Conservation (phyloP, 1,139 yeast species). For the Geotrichum bryndzae region DNA sequence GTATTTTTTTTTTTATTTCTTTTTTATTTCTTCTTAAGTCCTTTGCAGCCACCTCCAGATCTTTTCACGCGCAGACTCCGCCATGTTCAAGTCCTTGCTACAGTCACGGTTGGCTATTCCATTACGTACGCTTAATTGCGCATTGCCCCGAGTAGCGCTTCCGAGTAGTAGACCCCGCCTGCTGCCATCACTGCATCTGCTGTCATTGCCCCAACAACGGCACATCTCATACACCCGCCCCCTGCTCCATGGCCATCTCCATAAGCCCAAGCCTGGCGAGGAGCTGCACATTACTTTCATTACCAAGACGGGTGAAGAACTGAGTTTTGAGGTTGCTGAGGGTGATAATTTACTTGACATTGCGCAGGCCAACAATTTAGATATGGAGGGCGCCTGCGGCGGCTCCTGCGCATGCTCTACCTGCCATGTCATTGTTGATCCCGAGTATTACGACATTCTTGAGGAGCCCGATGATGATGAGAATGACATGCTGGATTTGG, state of each 20-base stretch:
- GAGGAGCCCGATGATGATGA: slow-evolving; percentile 98
- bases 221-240: slow-evolving; percentile 7
- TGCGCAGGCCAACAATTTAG: slow-evolving; percentile 88
- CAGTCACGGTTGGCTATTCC: background rate
- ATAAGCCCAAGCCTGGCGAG: slow-evolving; percentile 89
- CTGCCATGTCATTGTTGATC: slow-evolving; percentile 93
- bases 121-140: background rate
- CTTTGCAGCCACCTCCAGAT: background rate
- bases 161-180: background rate
- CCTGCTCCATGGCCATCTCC: slow-evolving; percentile 71
- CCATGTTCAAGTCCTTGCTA: background rate
- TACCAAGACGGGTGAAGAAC: slow-evolving; percentile 83
- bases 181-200: background rate
- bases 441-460: slow-evolving; percentile 80
- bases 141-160: background rate
- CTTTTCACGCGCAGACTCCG: background rate
- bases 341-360: slow-evolving; percentile 90
- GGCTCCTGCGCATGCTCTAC: slow-evolving; percentile 99
- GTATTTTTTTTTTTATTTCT: too few relatives aligned
- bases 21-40: background rate
- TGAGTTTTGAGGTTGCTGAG: slow-evolving; percentile 77
- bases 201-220: background rate
- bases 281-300: slow-evolving; percentile 86
- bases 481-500: slow-evolving; percentile 95
- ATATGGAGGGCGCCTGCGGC: slow-evolving; percentile 98